phyloP scores from a whole-genome alignment of 176 grass and related monocot species.

The Zea luxurians region DNA sequence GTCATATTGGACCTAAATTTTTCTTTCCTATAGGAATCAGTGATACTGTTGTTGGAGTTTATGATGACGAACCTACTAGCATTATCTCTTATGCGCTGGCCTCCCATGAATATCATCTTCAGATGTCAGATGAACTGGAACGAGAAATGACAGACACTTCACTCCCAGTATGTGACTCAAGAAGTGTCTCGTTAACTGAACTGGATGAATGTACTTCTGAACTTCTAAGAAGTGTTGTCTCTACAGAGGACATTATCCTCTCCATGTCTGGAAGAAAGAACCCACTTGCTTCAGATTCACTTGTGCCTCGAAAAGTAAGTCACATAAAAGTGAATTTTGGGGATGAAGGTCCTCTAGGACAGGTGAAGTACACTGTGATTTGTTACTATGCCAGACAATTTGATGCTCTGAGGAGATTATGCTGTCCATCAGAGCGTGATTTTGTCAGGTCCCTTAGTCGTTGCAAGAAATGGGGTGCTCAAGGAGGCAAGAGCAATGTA shows the following conservation, averaged over 20 bases:
- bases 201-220: slow-evolving; percentile 63
- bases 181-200: slow-evolving; percentile 58
- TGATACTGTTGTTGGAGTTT: slow-evolving; percentile 84
- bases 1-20: slow-evolving; percentile 69
- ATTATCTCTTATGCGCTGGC: slow-evolving; percentile 80
- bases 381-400: slow-evolving; percentile 94
- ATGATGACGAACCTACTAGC: slow-evolving; percentile 91
- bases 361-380: slow-evolving; percentile 79
- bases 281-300: slow-evolving; percentile 47
- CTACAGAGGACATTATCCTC: slow-evolving; percentile 48
- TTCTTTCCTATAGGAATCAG: slow-evolving; percentile 79
- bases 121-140: slow-evolving; percentile 68
- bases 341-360: slow-evolving; percentile 70
- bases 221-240: slow-evolving; percentile 65
- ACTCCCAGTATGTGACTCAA: slow-evolving; percentile 40
- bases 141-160: slow-evolving; percentile 41
- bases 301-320: slow-evolving; percentile 54
- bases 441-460: slow-evolving; percentile 93
- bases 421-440: slow-evolving; percentile 92
- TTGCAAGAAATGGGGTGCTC: slow-evolving; percentile 98
- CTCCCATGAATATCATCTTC: slow-evolving; percentile 79
- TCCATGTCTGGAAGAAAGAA: slow-evolving; percentile 52
- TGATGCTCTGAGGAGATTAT: slow-evolving; percentile 77
- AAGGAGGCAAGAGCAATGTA: slow-evolving; percentile 99
- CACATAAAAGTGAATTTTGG: slow-evolving; percentile 90